Percentiles rank a stretch among this genome's conserved stretches.
phyloP scores from a whole-genome alignment of 192 early-diverging fungal species.

The Umbelopsis sp. region DNA sequence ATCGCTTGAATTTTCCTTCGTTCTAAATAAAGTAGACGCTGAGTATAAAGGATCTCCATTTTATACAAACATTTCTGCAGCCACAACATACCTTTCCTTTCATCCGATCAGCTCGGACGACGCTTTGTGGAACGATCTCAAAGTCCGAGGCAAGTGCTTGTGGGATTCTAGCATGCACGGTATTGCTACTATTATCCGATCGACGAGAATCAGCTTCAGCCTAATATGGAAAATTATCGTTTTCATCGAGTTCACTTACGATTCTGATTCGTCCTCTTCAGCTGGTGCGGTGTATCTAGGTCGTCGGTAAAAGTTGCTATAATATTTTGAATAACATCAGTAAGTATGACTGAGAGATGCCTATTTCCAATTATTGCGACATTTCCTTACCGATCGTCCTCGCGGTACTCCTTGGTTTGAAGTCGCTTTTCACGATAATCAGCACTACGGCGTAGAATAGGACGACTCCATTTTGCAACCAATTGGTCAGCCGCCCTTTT shows the following conservation, averaged over 20 bases:
- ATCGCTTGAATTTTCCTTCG: slow-evolving; percentile 27
- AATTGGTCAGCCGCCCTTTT: slow-evolving; percentile 78
- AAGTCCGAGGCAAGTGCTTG: slow-evolving; percentile 36
- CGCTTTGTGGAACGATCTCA: slow-evolving; percentile 44
- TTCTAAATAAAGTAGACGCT: no score
- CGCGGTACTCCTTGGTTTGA: slow-evolving; percentile 28
- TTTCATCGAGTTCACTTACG: slow-evolving; percentile 5
- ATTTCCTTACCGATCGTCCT: slow-evolving; percentile 36
- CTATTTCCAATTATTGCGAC: neutral
- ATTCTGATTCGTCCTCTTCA: slow-evolving; percentile 27
- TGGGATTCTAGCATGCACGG: slow-evolving; percentile 36
- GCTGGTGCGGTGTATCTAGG: slow-evolving; percentile 21
- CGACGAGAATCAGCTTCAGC: neutral
- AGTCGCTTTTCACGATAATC: slow-evolving; percentile 64
- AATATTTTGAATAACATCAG: no score
- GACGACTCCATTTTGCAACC: slow-evolving; percentile 83
- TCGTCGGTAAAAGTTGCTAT: slow-evolving; percentile 20
- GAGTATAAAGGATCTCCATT: no score
- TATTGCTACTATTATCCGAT: slow-evolving; percentile 1
- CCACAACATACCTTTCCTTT: slow-evolving; percentile 28
- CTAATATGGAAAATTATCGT: neutral
- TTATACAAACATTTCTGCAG: no score
- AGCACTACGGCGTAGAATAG: slow-evolving; percentile 76
- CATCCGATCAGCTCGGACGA: slow-evolving; percentile 27
- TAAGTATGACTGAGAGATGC: no score